Percentiles rank a stretch among this genome's conserved stretches.
Evolutionary conservation across 164 flowering plant genomes (phyloP).

Genomic region (Amborella trichopoda): DNA sequence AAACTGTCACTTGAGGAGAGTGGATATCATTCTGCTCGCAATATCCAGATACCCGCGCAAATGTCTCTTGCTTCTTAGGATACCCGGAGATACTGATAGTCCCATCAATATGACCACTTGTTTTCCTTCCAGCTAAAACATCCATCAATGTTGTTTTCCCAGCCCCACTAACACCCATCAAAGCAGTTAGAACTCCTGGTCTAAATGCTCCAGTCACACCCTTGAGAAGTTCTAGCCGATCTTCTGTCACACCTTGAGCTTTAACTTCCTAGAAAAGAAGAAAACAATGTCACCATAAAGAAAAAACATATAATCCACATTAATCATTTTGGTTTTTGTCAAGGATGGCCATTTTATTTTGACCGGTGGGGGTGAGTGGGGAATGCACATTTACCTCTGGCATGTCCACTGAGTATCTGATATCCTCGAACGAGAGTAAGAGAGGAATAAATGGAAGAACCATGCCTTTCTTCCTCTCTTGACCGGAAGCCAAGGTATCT

Average conservation of each 20-base stretch:
- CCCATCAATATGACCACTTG: conserved; percentile 35
- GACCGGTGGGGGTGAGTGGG: no score
- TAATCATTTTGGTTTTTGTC: no score
- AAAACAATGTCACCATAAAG: no score
- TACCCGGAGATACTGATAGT: conserved; percentile 32
- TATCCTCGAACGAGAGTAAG: conserved; percentile 47
- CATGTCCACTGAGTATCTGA: conserved; percentile 41
- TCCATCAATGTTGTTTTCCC: conserved; percentile 49
- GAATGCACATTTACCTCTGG: conserved; percentile 17
- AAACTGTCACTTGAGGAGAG: conserved; percentile 32
- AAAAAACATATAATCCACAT: no score
- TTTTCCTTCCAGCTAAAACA: conserved; percentile 44
- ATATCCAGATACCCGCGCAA: conserved; percentile 40
- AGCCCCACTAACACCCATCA: conserved; percentile 54
- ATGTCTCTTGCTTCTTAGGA: conserved; percentile 40
- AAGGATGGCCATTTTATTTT: no score
- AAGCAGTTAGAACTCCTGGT: conserved; percentile 46
- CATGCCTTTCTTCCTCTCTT: conserved; percentile 39
- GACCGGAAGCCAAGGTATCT: no score
- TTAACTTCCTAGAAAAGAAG: conserved; percentile 26
- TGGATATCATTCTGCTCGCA: conserved; percentile 49
- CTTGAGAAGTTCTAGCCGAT: conserved; percentile 23
- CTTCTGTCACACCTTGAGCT: conserved; percentile 20
- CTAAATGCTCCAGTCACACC: conserved; percentile 38
- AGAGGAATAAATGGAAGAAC: conserved; percentile 59